These are phyloP conservation scores for Lentinula lateritia DNA, from an alignment of 768 basidiomycete genomes.

Conservation along the genomic window DNA sequence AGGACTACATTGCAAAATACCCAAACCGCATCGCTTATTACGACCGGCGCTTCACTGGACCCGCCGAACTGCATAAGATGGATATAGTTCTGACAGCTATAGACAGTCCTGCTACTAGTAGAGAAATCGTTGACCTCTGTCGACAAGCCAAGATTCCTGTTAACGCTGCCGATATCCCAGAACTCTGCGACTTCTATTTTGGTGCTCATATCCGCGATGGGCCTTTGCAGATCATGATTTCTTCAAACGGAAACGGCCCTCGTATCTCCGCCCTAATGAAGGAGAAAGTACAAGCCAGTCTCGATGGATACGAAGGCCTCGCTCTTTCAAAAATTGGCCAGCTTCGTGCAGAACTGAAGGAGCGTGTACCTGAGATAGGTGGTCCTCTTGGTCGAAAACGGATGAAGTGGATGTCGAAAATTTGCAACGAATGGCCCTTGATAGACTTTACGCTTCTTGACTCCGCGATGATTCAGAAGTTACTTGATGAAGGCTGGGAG, in stretches of 20 bases:
- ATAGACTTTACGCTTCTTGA: slow-evolving; percentile 73
- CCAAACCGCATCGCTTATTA: slow-evolving; percentile 59
- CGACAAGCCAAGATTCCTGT: slow-evolving; percentile 71
- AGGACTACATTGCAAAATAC: slow-evolving; percentile 41
- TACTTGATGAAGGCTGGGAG: slow-evolving; percentile 89
- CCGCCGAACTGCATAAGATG: slow-evolving; percentile 60
- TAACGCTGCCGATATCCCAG: slow-evolving; percentile 95
- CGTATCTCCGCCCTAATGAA: slow-evolving; percentile 84
- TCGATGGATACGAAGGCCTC: slow-evolving; percentile 68
- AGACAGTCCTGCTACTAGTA: slow-evolving; percentile 71
- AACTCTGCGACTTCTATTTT: slow-evolving; percentile 97
- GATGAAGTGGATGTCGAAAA: slow-evolving; percentile 89
- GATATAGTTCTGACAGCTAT: slow-evolving; percentile 95
- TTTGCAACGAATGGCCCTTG: slow-evolving; percentile 84
- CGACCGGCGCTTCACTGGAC: slow-evolving; percentile 60
- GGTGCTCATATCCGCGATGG: slow-evolving; percentile 89
- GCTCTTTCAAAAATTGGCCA: slow-evolving; percentile 78
- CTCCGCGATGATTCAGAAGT: slow-evolving; percentile 51
- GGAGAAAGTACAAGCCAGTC: slow-evolving; percentile 54
- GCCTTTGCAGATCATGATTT: slow-evolving; percentile 92
- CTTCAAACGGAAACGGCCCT: slow-evolving; percentile 91
- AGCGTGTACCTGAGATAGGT: slow-evolving; percentile 78
- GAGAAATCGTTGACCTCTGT: slow-evolving; percentile 66
- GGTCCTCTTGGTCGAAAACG: slow-evolving; percentile 69
- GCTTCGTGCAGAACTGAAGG: slow-evolving; percentile 66